These are phyloP conservation scores for Xylariales sp. DNA, from an alignment of 2,329 filamentous ascomycete genomes.

Conservation along the genomic window DNA sequence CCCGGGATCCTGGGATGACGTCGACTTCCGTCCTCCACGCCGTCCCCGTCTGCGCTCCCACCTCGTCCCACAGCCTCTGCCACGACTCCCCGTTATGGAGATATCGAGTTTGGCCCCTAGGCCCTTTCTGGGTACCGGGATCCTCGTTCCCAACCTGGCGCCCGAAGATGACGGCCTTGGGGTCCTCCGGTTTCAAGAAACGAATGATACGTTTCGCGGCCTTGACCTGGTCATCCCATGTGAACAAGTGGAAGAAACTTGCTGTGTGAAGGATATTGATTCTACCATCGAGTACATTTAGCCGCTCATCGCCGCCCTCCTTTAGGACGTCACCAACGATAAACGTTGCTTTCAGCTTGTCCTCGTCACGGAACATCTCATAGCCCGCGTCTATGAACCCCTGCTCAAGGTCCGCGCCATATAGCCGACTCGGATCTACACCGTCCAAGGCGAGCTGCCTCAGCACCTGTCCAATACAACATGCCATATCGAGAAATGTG, in stretches of 20 bases:
- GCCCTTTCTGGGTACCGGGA: constrained; percentile 20
- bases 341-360: constrained; percentile 3
- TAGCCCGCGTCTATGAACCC: constrained; percentile 8
- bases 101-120: constrained; percentile 28
- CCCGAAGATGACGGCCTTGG: constrained; percentile 44
- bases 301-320: constrained; percentile 34
- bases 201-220: constrained; percentile 39
- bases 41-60: constrained; percentile 43
- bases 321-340: constrained; percentile 18
- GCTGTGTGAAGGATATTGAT: constrained; percentile 8
- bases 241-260: constrained; percentile 11
- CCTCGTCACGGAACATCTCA: constrained; percentile 8
- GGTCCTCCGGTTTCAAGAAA: constrained; percentile 40
- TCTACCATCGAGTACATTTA: constrained; percentile 27
- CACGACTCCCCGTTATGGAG: constrained; percentile 47
- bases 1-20: neutral
- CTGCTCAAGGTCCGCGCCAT: constrained; percentile 7
- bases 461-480: constrained; percentile 9
- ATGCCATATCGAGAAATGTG: constrained; percentile 8
- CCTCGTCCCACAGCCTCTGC: constrained; percentile 49
- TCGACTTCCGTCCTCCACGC: constrained; percentile 44
- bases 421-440: neutral
- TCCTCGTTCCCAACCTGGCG: constrained; percentile 41
- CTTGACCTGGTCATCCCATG: constrained; percentile 40
- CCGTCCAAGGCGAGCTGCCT: constrained; percentile 6